Evolutionary conservation across 1,284 basidiomycete genomes (phyloP).

Genomic region (Rhodotorula sp.): DNA sequence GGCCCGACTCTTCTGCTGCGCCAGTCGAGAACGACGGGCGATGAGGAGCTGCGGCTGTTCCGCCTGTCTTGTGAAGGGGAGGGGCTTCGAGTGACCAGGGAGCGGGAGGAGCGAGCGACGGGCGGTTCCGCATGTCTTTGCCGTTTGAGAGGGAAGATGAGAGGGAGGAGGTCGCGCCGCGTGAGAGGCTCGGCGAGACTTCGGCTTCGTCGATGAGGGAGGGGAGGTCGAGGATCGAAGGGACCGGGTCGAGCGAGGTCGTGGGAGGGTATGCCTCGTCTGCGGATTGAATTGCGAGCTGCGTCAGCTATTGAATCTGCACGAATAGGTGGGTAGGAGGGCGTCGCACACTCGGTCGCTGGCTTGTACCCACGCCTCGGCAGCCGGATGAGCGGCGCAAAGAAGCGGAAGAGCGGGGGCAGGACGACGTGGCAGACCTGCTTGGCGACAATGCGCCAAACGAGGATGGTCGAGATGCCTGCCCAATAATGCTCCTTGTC

Average conservation of each 20-base stretch:
- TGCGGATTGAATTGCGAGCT: constrained; percentile 53
- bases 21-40: not conserved
- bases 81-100: not conserved
- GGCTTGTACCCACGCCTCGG: constrained; percentile 43
- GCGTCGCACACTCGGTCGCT: constrained; percentile 40
- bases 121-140: not conserved
- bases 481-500: not conserved
- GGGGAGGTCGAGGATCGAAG: constrained; percentile 78
- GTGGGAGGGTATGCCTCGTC: constrained; percentile 74
- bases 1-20: not conserved
- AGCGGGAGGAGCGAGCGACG: not conserved
- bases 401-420: constrained; percentile 74
- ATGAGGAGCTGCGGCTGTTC: not conserved
- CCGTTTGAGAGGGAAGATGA: constrained; percentile 45
- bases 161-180: constrained; percentile 41
- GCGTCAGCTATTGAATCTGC: not conserved
- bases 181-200: constrained; percentile 7
- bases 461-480: constrained; percentile 62
- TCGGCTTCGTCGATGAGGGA: constrained; percentile 37
- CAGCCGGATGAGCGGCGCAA: constrained; percentile 53
- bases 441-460: constrained; percentile 82
- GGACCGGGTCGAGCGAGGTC: constrained; percentile 65
- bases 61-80: not conserved
- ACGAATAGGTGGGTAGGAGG: no score
- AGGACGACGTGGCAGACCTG: constrained; percentile 66